phyloP scores from a whole-genome alignment of 2,329 filamentous ascomycete genomes.

The Dryadomyces quercus-mongolicae region DNA sequence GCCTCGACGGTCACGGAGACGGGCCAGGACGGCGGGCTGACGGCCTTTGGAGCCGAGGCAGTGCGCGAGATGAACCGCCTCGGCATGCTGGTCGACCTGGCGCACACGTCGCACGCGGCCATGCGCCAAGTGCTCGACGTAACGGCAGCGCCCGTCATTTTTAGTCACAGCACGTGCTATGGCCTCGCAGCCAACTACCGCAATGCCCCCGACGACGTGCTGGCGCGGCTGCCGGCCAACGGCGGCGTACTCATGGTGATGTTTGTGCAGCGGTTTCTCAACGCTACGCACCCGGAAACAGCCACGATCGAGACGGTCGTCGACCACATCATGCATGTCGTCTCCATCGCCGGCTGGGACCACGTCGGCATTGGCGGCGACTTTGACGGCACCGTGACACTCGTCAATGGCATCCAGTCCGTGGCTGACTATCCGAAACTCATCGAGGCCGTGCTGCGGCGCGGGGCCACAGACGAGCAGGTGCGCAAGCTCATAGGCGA shows the following conservation, averaged over 20 bases:
- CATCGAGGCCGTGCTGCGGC: slow-evolving; percentile 1
- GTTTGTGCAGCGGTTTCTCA: slow-evolving; percentile 1
- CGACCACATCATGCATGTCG: slow-evolving; percentile 71
- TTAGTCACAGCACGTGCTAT: slow-evolving; percentile 10
- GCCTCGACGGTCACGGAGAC: slow-evolving; percentile 18
- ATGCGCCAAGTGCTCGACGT: slow-evolving; percentile 11
- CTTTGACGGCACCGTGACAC: slow-evolving; percentile 56
- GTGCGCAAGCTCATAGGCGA: slow-evolving; percentile 1
- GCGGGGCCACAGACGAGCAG: slow-evolving; percentile 4
- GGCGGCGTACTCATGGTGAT: slow-evolving; percentile 4
- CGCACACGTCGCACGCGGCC: slow-evolving; percentile 11
- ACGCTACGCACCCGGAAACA: neutral
- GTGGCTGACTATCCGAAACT: slow-evolving; percentile 2
- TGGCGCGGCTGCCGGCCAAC: neutral
- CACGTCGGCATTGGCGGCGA: slow-evolving; percentile 82
- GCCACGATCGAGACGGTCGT: slow-evolving; percentile 36
- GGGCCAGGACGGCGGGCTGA: slow-evolving; percentile 10
- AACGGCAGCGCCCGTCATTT: slow-evolving; percentile 11
- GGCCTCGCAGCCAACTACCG: slow-evolving; percentile 14
- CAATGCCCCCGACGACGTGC: slow-evolving; percentile 19
- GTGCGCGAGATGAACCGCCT: slow-evolving; percentile 20
- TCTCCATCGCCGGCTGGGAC: slow-evolving; percentile 69
- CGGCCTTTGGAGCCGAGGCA: slow-evolving; percentile 11
- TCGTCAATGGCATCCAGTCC: neutral
- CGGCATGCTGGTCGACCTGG: slow-evolving; percentile 15